These are phyloP conservation scores for Globisporangium orthogonon DNA, from an alignment of 352 stramenopile genomes.

Conservation along the genomic window DNA sequence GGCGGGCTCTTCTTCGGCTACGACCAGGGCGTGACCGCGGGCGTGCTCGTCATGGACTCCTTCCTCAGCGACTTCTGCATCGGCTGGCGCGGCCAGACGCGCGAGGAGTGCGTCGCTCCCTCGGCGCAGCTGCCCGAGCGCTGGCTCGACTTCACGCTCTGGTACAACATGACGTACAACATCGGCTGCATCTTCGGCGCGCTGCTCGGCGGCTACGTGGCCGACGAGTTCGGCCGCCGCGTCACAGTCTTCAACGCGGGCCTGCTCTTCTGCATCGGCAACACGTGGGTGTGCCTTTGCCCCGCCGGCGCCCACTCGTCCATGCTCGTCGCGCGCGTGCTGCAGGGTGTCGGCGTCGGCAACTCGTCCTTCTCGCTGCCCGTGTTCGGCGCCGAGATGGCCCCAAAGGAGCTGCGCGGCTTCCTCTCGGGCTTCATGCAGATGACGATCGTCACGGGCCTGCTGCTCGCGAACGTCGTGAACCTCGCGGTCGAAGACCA, in stretches of 20 bases:
- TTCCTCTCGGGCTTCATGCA: constrained; percentile 33
- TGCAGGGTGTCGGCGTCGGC: constrained; percentile 23
- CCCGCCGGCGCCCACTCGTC: constrained; percentile 10
- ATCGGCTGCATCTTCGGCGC: constrained; percentile 30
- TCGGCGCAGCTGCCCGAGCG: neutral
- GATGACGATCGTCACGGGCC: constrained; percentile 22
- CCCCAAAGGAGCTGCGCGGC: constrained; percentile 28
- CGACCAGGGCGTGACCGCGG: too few species aligned
- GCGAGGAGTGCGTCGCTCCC: constrained; percentile 14
- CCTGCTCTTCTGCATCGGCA: constrained; percentile 26
- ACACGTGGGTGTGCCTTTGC: constrained; percentile 18
- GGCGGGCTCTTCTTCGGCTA: too few species aligned
- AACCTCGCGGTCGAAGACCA: constrained; percentile 20
- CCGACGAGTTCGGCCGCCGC: constrained; percentile 24
- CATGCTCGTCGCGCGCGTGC: constrained; percentile 16
- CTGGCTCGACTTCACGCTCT: constrained; percentile 18
- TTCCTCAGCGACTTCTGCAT: constrained; percentile 29
- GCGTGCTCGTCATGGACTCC: constrained; percentile 32
- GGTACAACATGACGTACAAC: constrained; percentile 30
- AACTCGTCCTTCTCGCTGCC: constrained; percentile 36
- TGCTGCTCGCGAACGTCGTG: constrained; percentile 23
- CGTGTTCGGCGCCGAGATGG: constrained; percentile 26
- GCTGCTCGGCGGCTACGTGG: constrained; percentile 19
- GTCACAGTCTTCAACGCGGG: constrained; percentile 27
- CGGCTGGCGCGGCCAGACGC: constrained; percentile 20